Conservation (phyloP, 2,329 filamentous ascomycete genomes). For the Elsinoe batatas region DNA sequence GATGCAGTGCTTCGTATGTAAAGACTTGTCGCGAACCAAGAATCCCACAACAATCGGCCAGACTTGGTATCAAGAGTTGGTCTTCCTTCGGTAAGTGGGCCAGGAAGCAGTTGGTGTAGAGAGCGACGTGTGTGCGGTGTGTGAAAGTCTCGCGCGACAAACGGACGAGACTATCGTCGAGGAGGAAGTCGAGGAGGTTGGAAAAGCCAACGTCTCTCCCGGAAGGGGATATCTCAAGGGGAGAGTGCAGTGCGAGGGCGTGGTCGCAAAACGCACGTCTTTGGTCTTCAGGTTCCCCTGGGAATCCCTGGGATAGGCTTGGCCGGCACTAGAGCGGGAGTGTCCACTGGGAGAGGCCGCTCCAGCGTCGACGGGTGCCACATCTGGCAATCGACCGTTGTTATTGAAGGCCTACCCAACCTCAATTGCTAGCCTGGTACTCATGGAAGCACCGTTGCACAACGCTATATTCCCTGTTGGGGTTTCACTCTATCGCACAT, state of each 20-base stretch:
- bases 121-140: conserved; percentile 3
- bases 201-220: conserved; percentile 10
- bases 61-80: not conserved
- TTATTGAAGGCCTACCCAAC: conserved; percentile 1
- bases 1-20: not conserved
- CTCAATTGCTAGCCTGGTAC: conserved; percentile 1
- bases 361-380: not conserved
- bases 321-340: not conserved
- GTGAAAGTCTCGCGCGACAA: not conserved
- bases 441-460: conserved; percentile 1
- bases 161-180: not conserved
- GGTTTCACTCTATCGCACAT: conserved; percentile 13
- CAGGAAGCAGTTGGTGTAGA: not conserved
- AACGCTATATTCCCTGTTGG: conserved; percentile 12
- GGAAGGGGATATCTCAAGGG: not conserved
- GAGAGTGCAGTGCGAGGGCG: not conserved
- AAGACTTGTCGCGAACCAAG: not conserved
- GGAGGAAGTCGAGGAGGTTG: conserved; percentile 11
- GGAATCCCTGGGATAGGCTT: not conserved
- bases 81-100: not conserved
- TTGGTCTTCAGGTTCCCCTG: not conserved
- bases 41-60: not conserved
- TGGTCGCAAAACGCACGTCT: not conserved
- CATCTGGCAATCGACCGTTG: conserved; percentile 1
- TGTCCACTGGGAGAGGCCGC: not conserved